These are phyloP conservation scores for Daucus carota DNA, from an alignment of 129 eudicot species.

Conservation along the genomic window DNA sequence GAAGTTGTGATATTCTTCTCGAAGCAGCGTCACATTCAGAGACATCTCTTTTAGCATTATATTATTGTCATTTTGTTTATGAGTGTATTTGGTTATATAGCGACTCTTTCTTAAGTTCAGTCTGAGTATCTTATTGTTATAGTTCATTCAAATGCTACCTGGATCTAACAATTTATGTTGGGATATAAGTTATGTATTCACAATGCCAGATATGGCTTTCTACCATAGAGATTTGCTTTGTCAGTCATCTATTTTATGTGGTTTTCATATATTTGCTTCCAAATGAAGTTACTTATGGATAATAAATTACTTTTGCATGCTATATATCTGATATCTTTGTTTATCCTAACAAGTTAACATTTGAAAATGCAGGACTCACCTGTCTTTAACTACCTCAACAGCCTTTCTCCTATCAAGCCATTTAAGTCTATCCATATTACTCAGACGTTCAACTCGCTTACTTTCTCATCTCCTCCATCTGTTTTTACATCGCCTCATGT, in stretches of 20 bases:
- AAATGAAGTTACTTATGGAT: background rate
- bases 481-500: conserved; percentile 85
- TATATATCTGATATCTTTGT: background rate
- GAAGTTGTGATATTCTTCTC: background rate
- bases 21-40: background rate
- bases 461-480: conserved; percentile 69
- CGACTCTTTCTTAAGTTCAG: background rate
- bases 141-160: background rate
- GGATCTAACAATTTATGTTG: background rate
- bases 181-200: background rate
- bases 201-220: background rate
- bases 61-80: background rate
- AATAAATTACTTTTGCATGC: background rate
- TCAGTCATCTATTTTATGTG: background rate
- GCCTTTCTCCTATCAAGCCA: conserved; percentile 81
- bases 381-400: conserved; percentile 79
- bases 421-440: conserved; percentile 61
- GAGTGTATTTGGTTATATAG: background rate
- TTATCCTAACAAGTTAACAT: background rate
- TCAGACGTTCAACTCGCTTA: conserved; percentile 63
- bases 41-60: background rate
- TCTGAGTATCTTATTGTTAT: background rate
- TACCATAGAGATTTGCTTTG: background rate
- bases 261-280: background rate
- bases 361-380: conserved; percentile 81